A percentile compares a stretch with the other conserved stretches of the same genome.
These are phyloP conservation scores for Musa troglodytarum DNA, from an alignment of 176 grass and related monocot genomes.

Conservation along the genomic window DNA sequence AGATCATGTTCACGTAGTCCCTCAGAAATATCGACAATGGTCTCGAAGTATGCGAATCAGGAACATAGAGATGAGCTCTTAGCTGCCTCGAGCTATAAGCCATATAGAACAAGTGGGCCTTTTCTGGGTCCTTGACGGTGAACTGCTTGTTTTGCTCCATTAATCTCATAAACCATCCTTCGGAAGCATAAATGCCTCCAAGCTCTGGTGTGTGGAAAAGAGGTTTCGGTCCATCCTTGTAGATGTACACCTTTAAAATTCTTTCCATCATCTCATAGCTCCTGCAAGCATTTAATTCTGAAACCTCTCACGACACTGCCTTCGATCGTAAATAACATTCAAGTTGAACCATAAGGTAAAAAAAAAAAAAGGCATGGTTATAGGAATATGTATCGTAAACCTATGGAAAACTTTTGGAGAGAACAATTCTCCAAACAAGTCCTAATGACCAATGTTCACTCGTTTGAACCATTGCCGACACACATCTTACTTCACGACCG, in stretches of 20 bases:
- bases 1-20: conserved; percentile 65
- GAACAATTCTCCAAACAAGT: no score
- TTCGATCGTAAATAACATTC: not conserved
- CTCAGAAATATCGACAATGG: conserved; percentile 65
- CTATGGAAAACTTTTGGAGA: no score
- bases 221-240: conserved; percentile 65
- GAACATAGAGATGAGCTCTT: conserved; percentile 63
- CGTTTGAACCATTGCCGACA: no score
- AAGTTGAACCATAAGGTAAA: not conserved
- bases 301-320: not conserved
- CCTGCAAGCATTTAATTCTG: conserved; percentile 31
- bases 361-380: no score
- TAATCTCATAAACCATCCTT: conserved; percentile 97
- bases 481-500: no score
- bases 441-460: no score
- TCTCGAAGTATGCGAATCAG: conserved; percentile 54
- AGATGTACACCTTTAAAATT: conserved; percentile 78
- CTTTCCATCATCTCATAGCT: conserved; percentile 91
- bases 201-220: conserved; percentile 74
- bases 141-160: conserved; percentile 64
- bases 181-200: conserved; percentile 82
- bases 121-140: conserved; percentile 52
- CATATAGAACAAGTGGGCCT: conserved; percentile 72
- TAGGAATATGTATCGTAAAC: no score
- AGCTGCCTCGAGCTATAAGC: conserved; percentile 68